Evolutionary conservation across 148 eudicot species (phyloP), one percentile per base, ranked within the genome.

Genomic region (Vaccinium darrowii): DNA sequence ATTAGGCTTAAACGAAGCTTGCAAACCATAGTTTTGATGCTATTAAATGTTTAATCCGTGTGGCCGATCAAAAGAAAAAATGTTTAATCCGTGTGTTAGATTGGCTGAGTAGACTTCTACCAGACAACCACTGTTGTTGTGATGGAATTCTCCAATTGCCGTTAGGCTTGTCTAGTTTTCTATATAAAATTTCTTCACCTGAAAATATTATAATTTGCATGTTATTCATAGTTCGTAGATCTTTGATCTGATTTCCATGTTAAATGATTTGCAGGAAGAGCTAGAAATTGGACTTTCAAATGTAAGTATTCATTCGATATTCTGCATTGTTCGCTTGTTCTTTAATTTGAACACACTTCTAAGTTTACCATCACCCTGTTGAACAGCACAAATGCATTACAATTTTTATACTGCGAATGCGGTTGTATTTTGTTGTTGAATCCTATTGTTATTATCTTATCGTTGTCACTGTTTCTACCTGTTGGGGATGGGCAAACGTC

Each of bases 251-350:
- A 82, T 72, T 54, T 75, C 23, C 10, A 0, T n/a, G 52, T 33
- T 80, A 36, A n/a, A 62, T 88, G 52, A 81, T 84, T 88, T 91
- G 88, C 92, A 96, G 99, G 95, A 89, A 85, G 99, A 93, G 90
- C 91, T 96, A 82, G 98, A 96, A 86, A 90, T 36, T 25, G 99
- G 97, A 30, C 90, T 96, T 43, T 88, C 91, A 47, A 93, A 93
- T 78, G 99, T 96, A 90, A 92, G 98, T 27, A 43, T 86, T 62
- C 18, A 30, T 4, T 54, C 52, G 21, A 72, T 49, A 14, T 33
- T 65, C 82, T 53, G 49, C 65, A 5, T 49, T 83, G 65, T 77
- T 36, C 56, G 21, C 73, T 53, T 21, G 54, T 62, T 23, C 27
- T 80, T 21, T 43, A 53, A 77, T 49, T 60, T 58, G 49, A 57